Percentiles rank a stretch among this genome's conserved stretches.
phyloP scores from a whole-genome alignment of 306 rosid genomes.

The Purshia tridentata region DNA sequence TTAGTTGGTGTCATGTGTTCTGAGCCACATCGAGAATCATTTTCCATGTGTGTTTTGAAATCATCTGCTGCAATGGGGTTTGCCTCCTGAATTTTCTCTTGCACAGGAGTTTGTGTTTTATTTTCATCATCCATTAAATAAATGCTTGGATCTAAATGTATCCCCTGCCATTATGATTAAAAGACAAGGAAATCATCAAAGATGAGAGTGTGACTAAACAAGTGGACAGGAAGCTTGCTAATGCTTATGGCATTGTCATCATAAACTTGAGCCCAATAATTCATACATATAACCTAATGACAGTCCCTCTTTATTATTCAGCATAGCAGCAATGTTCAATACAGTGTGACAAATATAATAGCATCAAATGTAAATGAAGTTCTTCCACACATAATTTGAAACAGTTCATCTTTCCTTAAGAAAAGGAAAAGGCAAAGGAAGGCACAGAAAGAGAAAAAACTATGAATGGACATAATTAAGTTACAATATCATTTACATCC shows the following conservation, averaged over 20 bases:
- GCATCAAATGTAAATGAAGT: neutral
- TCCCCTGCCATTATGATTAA: slow-evolving; percentile 56
- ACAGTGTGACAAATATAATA: no score
- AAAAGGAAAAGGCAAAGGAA: neutral
- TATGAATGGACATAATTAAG: neutral
- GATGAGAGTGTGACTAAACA: slow-evolving; percentile 7
- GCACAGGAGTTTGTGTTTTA: slow-evolving; percentile 43
- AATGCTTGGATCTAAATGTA: slow-evolving; percentile 96
- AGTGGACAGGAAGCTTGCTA: slow-evolving; percentile 3
- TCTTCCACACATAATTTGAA: neutral
- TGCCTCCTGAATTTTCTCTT: slow-evolving; percentile 45
- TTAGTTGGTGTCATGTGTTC: slow-evolving; percentile 37
- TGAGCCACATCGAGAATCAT: slow-evolving; percentile 31
- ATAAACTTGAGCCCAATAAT: neutral
- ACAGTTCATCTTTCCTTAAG: neutral
- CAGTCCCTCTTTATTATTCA: neutral
- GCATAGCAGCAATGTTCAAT: neutral
- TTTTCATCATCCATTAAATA: slow-evolving; percentile 89
- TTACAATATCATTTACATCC: neutral
- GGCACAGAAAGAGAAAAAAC: neutral
- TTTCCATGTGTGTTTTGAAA: slow-evolving; percentile 32
- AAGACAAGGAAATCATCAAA: slow-evolving; percentile 15
- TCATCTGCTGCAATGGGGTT: slow-evolving; percentile 43
- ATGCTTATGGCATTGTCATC: slow-evolving; percentile 2
- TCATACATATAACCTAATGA: neutral